A percentile compares a stretch with the other conserved stretches of the same genome.
These are phyloP conservation scores for Chytriomyces hyalinus DNA, from an alignment of 192 early-diverging fungal genomes.

Conservation along the genomic window DNA sequence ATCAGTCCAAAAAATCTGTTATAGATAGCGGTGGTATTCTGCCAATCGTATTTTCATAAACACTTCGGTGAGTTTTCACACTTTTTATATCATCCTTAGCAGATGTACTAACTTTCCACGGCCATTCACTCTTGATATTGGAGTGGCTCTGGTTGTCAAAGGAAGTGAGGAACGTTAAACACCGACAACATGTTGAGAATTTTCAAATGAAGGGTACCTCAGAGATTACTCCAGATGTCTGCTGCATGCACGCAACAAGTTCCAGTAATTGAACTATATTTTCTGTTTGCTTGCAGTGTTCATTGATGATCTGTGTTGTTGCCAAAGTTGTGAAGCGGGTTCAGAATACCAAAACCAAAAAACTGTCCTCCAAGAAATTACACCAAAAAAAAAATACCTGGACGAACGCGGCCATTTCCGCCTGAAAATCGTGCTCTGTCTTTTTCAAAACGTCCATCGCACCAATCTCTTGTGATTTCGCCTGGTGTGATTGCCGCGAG, in stretches of 20 bases:
- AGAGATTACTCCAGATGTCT: not conserved
- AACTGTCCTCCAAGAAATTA: not conserved
- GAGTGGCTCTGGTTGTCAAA: not conserved
- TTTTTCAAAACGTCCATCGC: not conserved
- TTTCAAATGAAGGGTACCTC: not conserved
- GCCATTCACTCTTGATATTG: constrained; percentile 15
- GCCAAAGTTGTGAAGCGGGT: not conserved
- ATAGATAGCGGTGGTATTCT: constrained; percentile 11
- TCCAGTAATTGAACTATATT: not conserved
- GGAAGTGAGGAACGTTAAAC: not conserved
- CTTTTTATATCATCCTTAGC: not conserved
- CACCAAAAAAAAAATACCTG: not conserved
- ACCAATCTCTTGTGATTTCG: not conserved
- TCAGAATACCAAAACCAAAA: not conserved
- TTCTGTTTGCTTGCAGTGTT: not conserved
- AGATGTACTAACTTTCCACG: not conserved
- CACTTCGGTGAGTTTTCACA: not conserved
- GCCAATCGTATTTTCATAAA: not conserved
- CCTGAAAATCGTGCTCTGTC: constrained; percentile 1
- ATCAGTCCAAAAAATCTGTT: constrained; percentile 3
- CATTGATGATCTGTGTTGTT: not conserved
- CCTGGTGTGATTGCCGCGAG: not conserved
- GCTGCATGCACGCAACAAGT: constrained; percentile 6
- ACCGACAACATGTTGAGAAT: not conserved
- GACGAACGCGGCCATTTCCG: constrained; percentile 3